phyloP scores from a whole-genome alignment of 2,329 filamentous ascomycete species.

The Alternaria dauci region DNA sequence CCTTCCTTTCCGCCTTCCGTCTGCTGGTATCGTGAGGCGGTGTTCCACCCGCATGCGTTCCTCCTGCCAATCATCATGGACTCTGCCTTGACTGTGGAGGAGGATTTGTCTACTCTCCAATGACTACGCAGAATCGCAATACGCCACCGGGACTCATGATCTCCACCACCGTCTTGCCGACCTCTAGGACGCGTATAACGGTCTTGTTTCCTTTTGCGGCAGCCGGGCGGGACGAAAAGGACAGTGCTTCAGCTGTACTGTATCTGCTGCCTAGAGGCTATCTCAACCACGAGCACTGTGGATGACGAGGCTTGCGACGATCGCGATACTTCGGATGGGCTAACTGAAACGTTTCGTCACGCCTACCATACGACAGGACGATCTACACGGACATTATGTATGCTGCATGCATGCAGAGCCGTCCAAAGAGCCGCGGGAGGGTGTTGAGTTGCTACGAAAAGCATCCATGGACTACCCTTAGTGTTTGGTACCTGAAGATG shows the following conservation, averaged over 20 bases:
- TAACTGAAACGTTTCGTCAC: not conserved
- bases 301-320: constrained; percentile 8
- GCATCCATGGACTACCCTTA: constrained; percentile 11
- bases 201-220: constrained; percentile 18
- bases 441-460: constrained; percentile 10
- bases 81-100: not conserved
- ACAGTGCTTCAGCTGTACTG: constrained; percentile 11
- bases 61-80: constrained; percentile 8
- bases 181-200: constrained; percentile 12
- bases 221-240: constrained; percentile 10
- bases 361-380: not conserved
- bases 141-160: constrained; percentile 7
- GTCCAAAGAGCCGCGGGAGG: constrained; percentile 1
- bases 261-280: constrained; percentile 31
- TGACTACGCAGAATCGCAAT: constrained; percentile 1
- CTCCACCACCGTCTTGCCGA: constrained; percentile 14
- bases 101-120: constrained; percentile 14
- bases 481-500: constrained; percentile 13
- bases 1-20: constrained; percentile 12
- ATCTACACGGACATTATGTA: constrained; percentile 2
- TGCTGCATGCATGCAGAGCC: constrained; percentile 3
- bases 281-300: constrained; percentile 20
- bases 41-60: constrained; percentile 13
- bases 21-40: constrained; percentile 13
- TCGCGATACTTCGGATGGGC: constrained; percentile 4